Conservation (phyloP, 306 rosid genomes). For the Cicer chorassanicum region DNA sequence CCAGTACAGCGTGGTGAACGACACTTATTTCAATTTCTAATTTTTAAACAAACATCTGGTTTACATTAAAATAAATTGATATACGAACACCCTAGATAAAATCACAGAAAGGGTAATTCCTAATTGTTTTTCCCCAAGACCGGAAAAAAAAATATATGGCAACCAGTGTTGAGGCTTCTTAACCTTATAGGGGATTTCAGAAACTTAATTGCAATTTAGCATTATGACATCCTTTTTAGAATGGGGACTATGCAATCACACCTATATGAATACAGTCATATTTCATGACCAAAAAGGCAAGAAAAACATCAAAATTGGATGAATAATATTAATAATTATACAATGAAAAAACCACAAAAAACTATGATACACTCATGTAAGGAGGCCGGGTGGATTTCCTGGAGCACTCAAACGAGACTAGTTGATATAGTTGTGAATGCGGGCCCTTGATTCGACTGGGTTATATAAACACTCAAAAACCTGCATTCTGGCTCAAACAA, state of each 20-base stretch:
- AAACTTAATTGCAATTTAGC: not conserved
- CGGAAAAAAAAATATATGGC: too few relatives aligned
- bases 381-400: conserved; percentile 40
- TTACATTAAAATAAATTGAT: too few relatives aligned
- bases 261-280: conserved; percentile 21
- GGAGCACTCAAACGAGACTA: conserved; percentile 34
- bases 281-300: conserved; percentile 33
- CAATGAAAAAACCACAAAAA: conserved; percentile 39
- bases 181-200: not conserved
- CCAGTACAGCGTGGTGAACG: too few relatives aligned
- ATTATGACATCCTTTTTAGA: conserved; percentile 6
- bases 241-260: conserved; percentile 36
- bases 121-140: too few relatives aligned
- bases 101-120: too few relatives aligned
- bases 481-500: conserved; percentile 40
- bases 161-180: too few relatives aligned
- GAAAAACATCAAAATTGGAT: conserved; percentile 59
- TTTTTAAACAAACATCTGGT: too few relatives aligned
- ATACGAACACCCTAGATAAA: too few relatives aligned
- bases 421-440: conserved; percentile 7
- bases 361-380: conserved; percentile 50
- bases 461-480: conserved; percentile 35
- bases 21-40: too few relatives aligned
- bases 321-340: conserved; percentile 44
- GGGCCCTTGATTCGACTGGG: not conserved